phyloP scores from a whole-genome alignment of 108 stramenopile genomes.

The Nitzschia sp. region DNA sequence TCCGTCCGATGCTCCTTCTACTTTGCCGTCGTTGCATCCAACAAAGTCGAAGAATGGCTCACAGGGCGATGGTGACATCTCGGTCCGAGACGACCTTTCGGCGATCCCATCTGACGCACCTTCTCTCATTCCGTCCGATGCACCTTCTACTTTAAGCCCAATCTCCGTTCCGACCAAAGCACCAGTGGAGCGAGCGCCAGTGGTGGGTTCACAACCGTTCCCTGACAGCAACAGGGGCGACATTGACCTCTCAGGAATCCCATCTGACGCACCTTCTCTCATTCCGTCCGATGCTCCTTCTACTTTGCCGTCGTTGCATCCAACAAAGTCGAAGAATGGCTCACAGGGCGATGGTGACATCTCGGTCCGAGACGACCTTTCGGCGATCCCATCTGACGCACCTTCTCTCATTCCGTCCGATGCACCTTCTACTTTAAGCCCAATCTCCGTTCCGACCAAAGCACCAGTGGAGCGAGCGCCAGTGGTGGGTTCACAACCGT shows the following conservation, averaged over 20 bases:
- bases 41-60: too few species aligned
- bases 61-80: too few species aligned
- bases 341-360: too few species aligned
- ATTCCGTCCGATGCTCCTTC: constrained; percentile 2
- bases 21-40: neutral
- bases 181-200: neutral
- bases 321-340: neutral
- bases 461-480: neutral
- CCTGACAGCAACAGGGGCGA: too few species aligned
- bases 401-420: constrained; percentile 12
- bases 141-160: constrained; percentile 17
- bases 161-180: neutral
- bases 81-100: too few species aligned
- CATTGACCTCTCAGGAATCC: neutral
- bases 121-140: constrained; percentile 11
- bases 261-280: neutral
- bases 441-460: neutral
- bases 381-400: constrained; percentile 10
- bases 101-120: constrained; percentile 11
- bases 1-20: neutral
- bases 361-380: too few species aligned
- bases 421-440: constrained; percentile 17
- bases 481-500: neutral
- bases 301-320: neutral
- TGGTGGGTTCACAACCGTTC: neutral